Percentiles rank a stretch among this genome's conserved stretches.
These are phyloP conservation scores for Excoecaria agallocha DNA, from an alignment of 345 rosid genomes.

Conservation along the genomic window DNA sequence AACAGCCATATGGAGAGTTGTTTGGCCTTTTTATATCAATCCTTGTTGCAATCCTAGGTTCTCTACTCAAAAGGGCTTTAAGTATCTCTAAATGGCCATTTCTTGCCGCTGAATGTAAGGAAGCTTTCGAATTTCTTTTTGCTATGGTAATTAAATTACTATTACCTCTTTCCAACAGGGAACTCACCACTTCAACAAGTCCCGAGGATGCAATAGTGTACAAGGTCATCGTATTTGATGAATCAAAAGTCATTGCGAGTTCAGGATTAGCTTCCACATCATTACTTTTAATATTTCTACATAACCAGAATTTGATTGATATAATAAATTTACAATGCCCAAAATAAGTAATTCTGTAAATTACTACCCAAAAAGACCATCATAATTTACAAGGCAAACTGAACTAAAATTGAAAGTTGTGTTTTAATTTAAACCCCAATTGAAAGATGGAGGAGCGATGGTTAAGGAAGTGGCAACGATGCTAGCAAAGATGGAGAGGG, in stretches of 20 bases:
- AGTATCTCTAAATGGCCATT: constrained; percentile 80
- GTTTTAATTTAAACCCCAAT: too few species aligned
- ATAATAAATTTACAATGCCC: not conserved
- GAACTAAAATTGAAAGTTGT: too few species aligned
- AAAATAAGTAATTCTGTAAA: not conserved
- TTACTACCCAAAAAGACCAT: too few species aligned
- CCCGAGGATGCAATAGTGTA: constrained; percentile 86
- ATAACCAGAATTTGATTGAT: not conserved
- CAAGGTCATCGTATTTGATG: constrained; percentile 68
- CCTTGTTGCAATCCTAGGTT: constrained; percentile 49
- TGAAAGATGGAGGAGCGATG: too few species aligned
- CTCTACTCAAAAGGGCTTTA: constrained; percentile 55
- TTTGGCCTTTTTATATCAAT: constrained; percentile 81
- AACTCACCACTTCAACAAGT: constrained; percentile 59
- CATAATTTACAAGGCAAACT: too few species aligned
- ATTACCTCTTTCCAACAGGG: constrained; percentile 58
- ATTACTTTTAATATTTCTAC: constrained; percentile 65
- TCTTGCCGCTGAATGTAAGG: constrained; percentile 83
- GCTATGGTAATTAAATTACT: constrained; percentile 54
- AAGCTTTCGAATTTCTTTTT: constrained; percentile 70
- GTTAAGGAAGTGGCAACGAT: too few species aligned
- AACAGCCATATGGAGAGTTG: constrained; percentile 90
- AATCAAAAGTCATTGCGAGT: constrained; percentile 69
- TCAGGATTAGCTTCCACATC: constrained; percentile 61
- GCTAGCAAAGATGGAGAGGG: too few species aligned